These are phyloP conservation scores for Zymoseptoria crescenta DNA, from an alignment of 2,329 filamentous ascomycete species.

Conservation along the genomic window DNA sequence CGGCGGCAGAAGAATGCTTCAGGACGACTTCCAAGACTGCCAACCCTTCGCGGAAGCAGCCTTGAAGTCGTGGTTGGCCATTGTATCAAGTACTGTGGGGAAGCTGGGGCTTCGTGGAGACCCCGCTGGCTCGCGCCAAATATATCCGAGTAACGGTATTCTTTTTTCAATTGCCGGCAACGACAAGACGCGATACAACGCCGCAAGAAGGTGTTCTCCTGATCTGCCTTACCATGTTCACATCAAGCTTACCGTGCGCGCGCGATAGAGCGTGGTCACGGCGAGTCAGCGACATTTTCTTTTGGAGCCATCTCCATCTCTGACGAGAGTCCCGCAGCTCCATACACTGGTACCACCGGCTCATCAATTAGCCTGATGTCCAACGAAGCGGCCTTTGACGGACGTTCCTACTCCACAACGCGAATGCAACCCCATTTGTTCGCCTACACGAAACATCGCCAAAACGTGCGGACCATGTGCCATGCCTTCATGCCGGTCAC, in stretches of 20 bases:
- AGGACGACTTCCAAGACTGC: not conserved
- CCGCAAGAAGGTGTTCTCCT: not conserved
- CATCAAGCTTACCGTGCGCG: no score
- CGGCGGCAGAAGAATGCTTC: not conserved
- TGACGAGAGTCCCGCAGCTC: not conserved
- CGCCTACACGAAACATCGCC: not conserved
- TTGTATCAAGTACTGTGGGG: not conserved
- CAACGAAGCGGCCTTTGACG: not conserved
- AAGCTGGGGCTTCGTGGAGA: not conserved
- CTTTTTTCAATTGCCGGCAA: not conserved
- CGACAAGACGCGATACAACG: not conserved
- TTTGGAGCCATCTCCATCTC: not conserved
- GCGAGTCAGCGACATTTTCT: not conserved
- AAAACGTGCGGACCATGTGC: not conserved
- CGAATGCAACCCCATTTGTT: not conserved
- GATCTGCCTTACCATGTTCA: not conserved
- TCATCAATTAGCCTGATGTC: not conserved
- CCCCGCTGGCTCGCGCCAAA: not conserved
- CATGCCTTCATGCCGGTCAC: not conserved
- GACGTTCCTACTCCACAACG: not conserved
- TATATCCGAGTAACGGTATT: not conserved
- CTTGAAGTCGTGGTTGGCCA: not conserved
- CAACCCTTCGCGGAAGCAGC: not conserved
- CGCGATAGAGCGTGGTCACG: not conserved
- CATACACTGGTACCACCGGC: not conserved